A percentile compares a stretch with the other conserved stretches of the same genome.
Conservation (phyloP, 2,329 filamentous ascomycete genomes). For the Gaeumannomyces sp. region DNA sequence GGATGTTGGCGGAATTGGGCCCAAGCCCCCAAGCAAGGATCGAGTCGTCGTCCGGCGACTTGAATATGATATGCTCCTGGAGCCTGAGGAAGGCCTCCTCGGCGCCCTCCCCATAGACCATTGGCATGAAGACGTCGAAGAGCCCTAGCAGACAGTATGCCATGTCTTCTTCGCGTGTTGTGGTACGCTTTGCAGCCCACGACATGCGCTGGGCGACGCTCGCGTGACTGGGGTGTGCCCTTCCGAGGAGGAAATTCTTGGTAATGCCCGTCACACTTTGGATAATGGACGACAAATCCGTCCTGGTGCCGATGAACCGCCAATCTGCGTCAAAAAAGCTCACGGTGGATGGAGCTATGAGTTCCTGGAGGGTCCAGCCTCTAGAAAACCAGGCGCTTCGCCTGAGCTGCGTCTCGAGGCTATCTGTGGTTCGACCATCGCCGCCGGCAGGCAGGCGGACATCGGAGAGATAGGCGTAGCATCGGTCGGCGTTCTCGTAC, state of each 20-base stretch:
- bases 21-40: slow-evolving; percentile 18
- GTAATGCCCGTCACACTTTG: slow-evolving; percentile 19
- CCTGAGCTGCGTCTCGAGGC: neutral
- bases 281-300: slow-evolving; percentile 13
- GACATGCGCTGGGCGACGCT: slow-evolving; percentile 20
- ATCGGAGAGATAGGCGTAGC: neutral
- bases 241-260: slow-evolving; percentile 12
- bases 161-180: slow-evolving; percentile 17
- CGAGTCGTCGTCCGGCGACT: slow-evolving; percentile 14
- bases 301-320: slow-evolving; percentile 21
- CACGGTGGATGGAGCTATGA: slow-evolving; percentile 39
- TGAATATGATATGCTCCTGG: slow-evolving; percentile 20
- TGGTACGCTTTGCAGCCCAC: slow-evolving; percentile 18
- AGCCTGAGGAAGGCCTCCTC: slow-evolving; percentile 17
- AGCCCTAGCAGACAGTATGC: slow-evolving; percentile 22
- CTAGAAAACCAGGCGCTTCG: slow-evolving; percentile 28
- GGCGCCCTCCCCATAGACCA: slow-evolving; percentile 21
- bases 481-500: neutral
- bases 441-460: neutral
- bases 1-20: too few species aligned
- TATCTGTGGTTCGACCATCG: neutral
- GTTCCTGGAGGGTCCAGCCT: slow-evolving; percentile 61
- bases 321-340: slow-evolving; percentile 26
- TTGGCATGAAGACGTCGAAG: slow-evolving; percentile 21
- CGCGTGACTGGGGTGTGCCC: neutral